Base-by-base conservation (phyloP, 169 alveolate genomes). In the Plasmodium chabaudi region DNA sequence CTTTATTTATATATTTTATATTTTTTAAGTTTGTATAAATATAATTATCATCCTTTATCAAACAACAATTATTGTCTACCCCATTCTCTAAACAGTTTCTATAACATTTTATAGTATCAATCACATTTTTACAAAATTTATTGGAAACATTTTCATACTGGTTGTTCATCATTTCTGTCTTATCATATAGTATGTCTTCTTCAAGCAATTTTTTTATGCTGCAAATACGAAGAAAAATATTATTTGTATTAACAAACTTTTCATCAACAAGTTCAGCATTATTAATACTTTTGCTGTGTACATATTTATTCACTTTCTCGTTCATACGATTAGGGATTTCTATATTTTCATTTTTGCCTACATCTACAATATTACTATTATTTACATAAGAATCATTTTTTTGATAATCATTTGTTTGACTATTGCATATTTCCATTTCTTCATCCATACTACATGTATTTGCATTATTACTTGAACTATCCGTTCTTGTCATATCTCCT, bases 401-500 rank as follows among this genome's bases (percentile, higher is more conserved):
- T 34, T 34, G 42, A 34, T 5, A 3, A 2, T 34, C 42, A 34
- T 34, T 34, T 34, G 7, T 34, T 34, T 34, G 42, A 4, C 42
- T 34, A 34, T 34, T 4, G 7, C 42, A 34, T 4, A 34, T 34
- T 34, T 34, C 42, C 0, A 34, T 3, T 0, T 34, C 5, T 34
- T 9, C 64, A 4, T 42, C 63, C 49, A 69, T 23, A 23, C 42
- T 56, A 15, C 1, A 51, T 15, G 19, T 72, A 72, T 44, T 53
- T 5, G 61, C 64, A 23, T 59, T 57, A 51, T 77, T 10, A 46
- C 69, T 49, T 67, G 88, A 46, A 13, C 61, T 56, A 12, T 77
- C 88, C 53, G 88, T 64, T 57, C 75, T n/a, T 7, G 88, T 77
- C 27, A 77, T 51, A 21, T 49, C 88, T 42, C 65, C 88, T 12